phyloP scores from a whole-genome alignment of 2,329 filamentous ascomycete species.

The Chalaropsis ovoidea region DNA sequence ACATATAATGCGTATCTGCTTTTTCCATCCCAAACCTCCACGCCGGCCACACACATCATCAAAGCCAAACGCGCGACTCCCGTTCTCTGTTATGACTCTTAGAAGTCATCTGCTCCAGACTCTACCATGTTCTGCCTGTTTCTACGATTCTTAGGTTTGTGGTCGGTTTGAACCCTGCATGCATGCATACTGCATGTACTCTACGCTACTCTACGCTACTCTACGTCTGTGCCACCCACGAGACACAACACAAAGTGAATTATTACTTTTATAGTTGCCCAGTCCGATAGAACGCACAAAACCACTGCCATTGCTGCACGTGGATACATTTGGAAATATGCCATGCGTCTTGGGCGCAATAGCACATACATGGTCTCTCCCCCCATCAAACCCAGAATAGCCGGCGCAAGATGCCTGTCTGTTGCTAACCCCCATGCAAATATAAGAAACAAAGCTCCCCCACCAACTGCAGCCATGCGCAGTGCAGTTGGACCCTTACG shows the following conservation, averaged over 20 bases:
- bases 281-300: conserved; percentile 3
- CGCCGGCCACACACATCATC: too few species aligned
- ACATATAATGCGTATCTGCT: too few species aligned
- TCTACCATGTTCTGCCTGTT: conserved; percentile 5
- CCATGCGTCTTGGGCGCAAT: not conserved
- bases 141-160: conserved; percentile 4
- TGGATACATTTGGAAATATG: conserved; percentile 6
- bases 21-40: too few species aligned
- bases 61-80: not conserved
- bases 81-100: not conserved
- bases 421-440: not conserved
- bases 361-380: not conserved
- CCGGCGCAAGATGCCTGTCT: not conserved
- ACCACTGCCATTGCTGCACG: not conserved
- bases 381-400: not conserved
- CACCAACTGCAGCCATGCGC: not conserved
- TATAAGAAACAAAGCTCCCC: not conserved
- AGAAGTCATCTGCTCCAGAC: not conserved
- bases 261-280: not conserved
- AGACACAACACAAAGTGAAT: conserved; percentile 2
- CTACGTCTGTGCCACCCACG: conserved; percentile 15
- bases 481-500: not conserved
- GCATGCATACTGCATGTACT: conserved; percentile 16
- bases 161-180: conserved; percentile 3
- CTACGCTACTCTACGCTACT: conserved; percentile 15